Base-by-base conservation (phyloP, 768 basidiomycete species). In the Butyriboletus loyo region DNA sequence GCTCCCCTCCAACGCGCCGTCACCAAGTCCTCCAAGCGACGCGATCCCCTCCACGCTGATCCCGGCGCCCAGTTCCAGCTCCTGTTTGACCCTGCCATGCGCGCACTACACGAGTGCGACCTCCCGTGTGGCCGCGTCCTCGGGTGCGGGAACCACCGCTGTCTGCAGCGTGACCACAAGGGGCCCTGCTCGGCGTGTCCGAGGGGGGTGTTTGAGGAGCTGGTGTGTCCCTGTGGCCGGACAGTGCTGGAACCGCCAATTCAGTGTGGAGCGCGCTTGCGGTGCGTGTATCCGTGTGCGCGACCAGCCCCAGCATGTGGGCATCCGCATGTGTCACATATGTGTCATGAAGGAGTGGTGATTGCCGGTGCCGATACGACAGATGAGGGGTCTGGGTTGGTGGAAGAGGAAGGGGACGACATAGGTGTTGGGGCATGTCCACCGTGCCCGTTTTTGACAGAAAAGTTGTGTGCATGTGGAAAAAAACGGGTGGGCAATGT, bases 181-280 rank as follows among this genome's bases (percentile, higher is more conserved):
- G 92, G 92, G 0, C 70, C 78, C 0, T 99, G 97, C 66, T 84
- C 81, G 1, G 78, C 85, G 21, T 99, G 97, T 70, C 73, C 96
- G 46, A 80, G 85, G 66, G 92, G 92, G 40, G 86, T 87, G 1
- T 99, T 95, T 60, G 94, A 98, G 37, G 97, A 99, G 83, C 72
- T 94, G 49, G 69, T 87, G 10, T 98, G 96, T 65, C 71, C 79
- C 43, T 98, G 96, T 66, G 89, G 88, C 0, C 78, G 83, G n/a
- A 98, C 93, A 2, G 78, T 91, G 15, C 72, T 94, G 21, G 87
- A 93, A 31, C 95, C 95, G 0, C 95, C 95, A 0, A 84, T 97
- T 34, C 81, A 87, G 0, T 98, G 96, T 59, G 92, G 91, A 15
- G 94, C 89, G 0, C 73, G 71, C 25, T 83, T 99, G 58, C 69